These are phyloP conservation scores for Linanthus parryae DNA, from an alignment of 148 eudicot genomes.

Conservation along the genomic window DNA sequence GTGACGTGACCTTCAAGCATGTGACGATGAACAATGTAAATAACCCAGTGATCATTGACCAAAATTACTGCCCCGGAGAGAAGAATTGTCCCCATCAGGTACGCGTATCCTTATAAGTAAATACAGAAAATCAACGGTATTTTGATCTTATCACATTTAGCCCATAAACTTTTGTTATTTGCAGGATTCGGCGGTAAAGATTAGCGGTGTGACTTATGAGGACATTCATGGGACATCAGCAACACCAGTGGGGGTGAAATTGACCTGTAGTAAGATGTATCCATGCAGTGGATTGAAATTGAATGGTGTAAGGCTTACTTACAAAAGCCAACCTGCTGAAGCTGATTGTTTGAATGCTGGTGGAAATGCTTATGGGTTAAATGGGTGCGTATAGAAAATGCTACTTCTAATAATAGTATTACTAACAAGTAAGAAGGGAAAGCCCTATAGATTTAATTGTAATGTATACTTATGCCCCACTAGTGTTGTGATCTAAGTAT, in stretches of 20 bases:
- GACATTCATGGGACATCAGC: constrained; percentile 33
- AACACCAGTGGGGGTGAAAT: constrained; percentile 16
- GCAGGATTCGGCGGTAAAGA: constrained; percentile 29
- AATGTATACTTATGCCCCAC: too few relatives aligned
- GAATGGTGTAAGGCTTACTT: too few relatives aligned
- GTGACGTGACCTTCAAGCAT: constrained; percentile 13
- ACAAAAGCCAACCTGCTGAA: too few relatives aligned
- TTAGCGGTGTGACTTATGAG: constrained; percentile 23
- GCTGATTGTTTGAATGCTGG: too few relatives aligned
- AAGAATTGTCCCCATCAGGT: constrained; percentile 20
- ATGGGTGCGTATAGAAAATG: too few relatives aligned
- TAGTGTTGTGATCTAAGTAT: too few relatives aligned
- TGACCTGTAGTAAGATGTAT: constrained; percentile 23
- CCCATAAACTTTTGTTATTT: not conserved
- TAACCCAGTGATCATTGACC: constrained; percentile 27
- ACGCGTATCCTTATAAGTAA: not conserved
- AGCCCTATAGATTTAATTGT: too few relatives aligned
- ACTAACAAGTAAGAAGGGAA: too few relatives aligned
- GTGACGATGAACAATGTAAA: constrained; percentile 22
- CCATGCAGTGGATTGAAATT: constrained; percentile 25
- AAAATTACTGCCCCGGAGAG: constrained; percentile 29
- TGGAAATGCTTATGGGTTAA: too few relatives aligned
- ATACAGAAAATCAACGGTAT: not conserved
- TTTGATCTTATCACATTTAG: constrained; percentile 1
- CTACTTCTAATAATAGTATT: too few relatives aligned